These are phyloP conservation scores for Cajanus cajan DNA, from an alignment of 306 rosid species.

Conservation along the genomic window DNA sequence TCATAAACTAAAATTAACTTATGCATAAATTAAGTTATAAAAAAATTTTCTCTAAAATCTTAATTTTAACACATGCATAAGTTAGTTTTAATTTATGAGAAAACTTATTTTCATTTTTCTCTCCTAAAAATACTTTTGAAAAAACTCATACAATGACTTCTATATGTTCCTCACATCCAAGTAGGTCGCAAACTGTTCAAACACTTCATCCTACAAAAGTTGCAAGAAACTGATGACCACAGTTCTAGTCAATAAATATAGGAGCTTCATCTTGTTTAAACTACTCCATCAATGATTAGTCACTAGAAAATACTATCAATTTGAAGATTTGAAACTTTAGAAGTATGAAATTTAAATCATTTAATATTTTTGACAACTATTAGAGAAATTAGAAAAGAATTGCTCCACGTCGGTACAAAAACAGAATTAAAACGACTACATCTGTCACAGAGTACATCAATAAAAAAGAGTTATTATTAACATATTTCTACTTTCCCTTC, in stretches of 20 bases:
- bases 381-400: background rate
- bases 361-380: background rate
- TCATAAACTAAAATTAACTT: too few relatives aligned
- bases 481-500: background rate
- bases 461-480: background rate
- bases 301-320: background rate
- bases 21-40: too few relatives aligned
- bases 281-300: background rate
- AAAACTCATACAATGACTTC: background rate
- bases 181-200: background rate
- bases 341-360: constrained; percentile 6
- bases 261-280: background rate
- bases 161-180: background rate
- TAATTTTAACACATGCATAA: too few relatives aligned
- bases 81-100: too few relatives aligned
- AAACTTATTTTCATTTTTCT: too few relatives aligned
- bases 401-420: background rate
- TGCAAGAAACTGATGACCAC: background rate
- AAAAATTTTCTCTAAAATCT: too few relatives aligned
- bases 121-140: too few relatives aligned
- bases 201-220: background rate
- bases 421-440: background rate
- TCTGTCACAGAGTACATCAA: background rate
- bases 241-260: background rate
- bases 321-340: background rate